phyloP scores from a whole-genome alignment of 352 stramenopile genomes.

The Plasmopara viticola region DNA sequence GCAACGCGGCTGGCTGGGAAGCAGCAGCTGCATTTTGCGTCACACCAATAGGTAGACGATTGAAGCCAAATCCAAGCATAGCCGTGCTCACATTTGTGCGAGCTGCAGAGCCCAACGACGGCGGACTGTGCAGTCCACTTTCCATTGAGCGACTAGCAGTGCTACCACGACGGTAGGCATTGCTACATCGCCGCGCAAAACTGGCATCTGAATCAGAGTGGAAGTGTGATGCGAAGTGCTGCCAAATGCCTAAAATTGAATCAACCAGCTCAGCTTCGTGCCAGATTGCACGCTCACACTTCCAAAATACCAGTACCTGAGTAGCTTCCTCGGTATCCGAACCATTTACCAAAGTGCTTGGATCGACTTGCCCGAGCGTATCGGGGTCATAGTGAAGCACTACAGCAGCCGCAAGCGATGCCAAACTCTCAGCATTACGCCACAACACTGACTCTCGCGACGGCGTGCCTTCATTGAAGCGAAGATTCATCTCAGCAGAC shows the following conservation, averaged over 20 bases:
- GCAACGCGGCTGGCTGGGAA: slow-evolving; percentile 11
- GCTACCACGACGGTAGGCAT: slow-evolving; percentile 26
- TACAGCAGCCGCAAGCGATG: slow-evolving; percentile 61
- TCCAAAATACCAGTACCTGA: slow-evolving; percentile 59
- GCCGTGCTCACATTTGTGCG: slow-evolving; percentile 21
- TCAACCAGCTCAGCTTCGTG: slow-evolving; percentile 74
- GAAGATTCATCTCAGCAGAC: slow-evolving; percentile 57
- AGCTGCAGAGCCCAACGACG: slow-evolving; percentile 23
- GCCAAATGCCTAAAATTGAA: slow-evolving; percentile 68
- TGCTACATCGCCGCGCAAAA: slow-evolving; percentile 61
- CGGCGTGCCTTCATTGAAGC: slow-evolving; percentile 50
- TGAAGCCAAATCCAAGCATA: slow-evolving; percentile 54
- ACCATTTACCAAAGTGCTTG: slow-evolving; percentile 19
- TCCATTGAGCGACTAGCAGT: slow-evolving; percentile 18
- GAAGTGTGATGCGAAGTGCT: slow-evolving; percentile 71
- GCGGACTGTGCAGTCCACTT: slow-evolving; percentile 41
- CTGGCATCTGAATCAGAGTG: slow-evolving; percentile 68
- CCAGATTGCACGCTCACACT: slow-evolving; percentile 64
- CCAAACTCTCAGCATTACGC: slow-evolving; percentile 75
- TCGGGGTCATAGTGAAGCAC: slow-evolving; percentile 81
- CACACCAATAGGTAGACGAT: slow-evolving; percentile 35
- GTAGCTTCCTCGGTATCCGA: slow-evolving; percentile 14
- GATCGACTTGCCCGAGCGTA: slow-evolving; percentile 53
- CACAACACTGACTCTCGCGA: slow-evolving; percentile 70
- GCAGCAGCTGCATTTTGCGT: slow-evolving; percentile 9